Percentiles rank a stretch among this genome's conserved stretches.
Evolutionary conservation across 805 yeast species (phyloP).

Genomic region (Kluyveromyces dobzhanskii): DNA sequence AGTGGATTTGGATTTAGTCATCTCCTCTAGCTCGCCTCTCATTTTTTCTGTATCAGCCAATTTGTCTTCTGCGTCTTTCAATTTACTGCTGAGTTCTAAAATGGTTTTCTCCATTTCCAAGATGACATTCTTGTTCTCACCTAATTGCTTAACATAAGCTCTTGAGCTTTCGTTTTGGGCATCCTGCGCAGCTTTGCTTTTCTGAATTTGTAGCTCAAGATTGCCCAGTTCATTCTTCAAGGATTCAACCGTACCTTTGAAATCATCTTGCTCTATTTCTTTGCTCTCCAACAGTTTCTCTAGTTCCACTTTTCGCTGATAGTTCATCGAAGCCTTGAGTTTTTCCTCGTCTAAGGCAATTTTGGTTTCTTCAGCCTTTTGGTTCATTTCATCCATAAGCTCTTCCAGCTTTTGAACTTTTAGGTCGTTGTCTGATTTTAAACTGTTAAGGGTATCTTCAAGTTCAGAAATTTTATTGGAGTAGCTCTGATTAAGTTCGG

Average conservation of each 20-base stretch:
- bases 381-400: neutral
- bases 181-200: neutral
- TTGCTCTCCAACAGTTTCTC: conserved; percentile 3
- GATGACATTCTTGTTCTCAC: too few species aligned
- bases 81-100: too few species aligned
- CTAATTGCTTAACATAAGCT: too few species aligned
- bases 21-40: too few species aligned
- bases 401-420: neutral
- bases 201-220: conserved; percentile 3
- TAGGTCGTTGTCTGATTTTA: too few species aligned
- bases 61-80: too few species aligned
- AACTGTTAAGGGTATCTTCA: conserved; percentile 5
- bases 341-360: too few species aligned
- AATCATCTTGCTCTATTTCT: neutral
- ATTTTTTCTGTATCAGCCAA: too few species aligned
- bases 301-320: neutral
- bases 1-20: too few species aligned
- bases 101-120: too few species aligned
- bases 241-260: conserved; percentile 3
- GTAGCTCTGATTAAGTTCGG: conserved; percentile 40
- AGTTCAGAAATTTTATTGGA: conserved; percentile 20
- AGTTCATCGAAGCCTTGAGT: too few species aligned
- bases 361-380: neutral
- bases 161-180: too few species aligned
- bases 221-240: conserved; percentile 4